Evolutionary conservation across 2,329 filamentous ascomycete genomes (phyloP).

Genomic region (Fusarium tupiense): DNA sequence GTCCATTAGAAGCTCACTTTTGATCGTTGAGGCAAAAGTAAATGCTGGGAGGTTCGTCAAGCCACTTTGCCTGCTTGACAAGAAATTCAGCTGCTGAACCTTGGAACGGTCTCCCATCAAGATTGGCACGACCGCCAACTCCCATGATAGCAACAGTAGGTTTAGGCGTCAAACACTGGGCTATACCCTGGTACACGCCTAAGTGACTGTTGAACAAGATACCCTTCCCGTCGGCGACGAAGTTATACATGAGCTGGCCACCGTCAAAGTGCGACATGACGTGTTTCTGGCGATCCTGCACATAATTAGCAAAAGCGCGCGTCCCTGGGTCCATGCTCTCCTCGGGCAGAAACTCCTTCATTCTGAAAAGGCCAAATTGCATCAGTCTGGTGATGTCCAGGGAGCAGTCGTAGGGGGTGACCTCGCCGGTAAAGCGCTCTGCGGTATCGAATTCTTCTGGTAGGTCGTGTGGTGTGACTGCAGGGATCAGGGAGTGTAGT

Average conservation of each 20-base stretch:
- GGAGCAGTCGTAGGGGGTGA: neutral
- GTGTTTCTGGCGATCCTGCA: neutral
- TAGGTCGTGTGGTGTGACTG: neutral
- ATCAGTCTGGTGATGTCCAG: neutral
- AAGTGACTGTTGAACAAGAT: neutral
- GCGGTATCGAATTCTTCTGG: neutral
- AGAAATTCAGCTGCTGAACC: neutral
- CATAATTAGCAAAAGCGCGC: neutral
- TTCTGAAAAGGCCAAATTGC: neutral
- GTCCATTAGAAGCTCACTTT: neutral
- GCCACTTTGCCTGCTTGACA: neutral
- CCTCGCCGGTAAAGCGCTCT: neutral
- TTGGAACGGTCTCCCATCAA: neutral
- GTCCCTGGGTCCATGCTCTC: neutral
- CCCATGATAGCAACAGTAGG: neutral
- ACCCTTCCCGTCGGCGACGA: neutral
- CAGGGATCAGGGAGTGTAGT: neutral
- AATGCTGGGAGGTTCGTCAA: neutral
- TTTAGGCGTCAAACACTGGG: neutral
- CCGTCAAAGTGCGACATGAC: neutral
- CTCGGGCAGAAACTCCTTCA: neutral
- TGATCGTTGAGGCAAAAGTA: neutral
- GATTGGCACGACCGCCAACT: neutral
- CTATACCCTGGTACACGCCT: neutral
- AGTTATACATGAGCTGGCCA: neutral